These are phyloP conservation scores for Sisymbrium altissimum DNA, from an alignment of 345 rosid species.

Conservation along the genomic window DNA sequence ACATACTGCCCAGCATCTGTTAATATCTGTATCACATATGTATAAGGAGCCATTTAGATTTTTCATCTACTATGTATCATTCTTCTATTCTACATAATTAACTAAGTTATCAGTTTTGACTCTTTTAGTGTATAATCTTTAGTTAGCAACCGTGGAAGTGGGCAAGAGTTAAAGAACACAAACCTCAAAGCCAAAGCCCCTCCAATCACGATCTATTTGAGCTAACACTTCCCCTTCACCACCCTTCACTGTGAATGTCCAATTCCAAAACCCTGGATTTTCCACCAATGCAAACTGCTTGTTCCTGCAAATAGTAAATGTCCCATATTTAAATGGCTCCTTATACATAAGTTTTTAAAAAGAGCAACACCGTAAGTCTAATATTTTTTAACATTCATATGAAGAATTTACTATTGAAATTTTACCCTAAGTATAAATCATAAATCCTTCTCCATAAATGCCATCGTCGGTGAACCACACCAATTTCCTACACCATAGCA, in stretches of 20 bases:
- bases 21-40: slow-evolving; percentile 52
- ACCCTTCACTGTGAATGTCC: slow-evolving; percentile 95
- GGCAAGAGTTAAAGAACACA: not conserved
- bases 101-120: not conserved
- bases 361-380: too few species aligned
- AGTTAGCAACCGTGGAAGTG: not conserved
- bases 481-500: slow-evolving; percentile 58
- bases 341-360: too few species aligned
- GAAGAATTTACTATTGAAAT: not conserved
- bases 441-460: slow-evolving; percentile 96
- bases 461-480: slow-evolving; percentile 95
- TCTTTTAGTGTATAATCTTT: not conserved
- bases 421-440: slow-evolving; percentile 90
- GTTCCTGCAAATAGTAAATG: slow-evolving; percentile 43
- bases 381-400: not conserved
- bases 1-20: slow-evolving; percentile 99
- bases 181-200: slow-evolving; percentile 98
- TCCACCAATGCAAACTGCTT: slow-evolving; percentile 89
- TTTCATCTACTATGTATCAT: not conserved
- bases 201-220: slow-evolving; percentile 91
- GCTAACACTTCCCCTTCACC: slow-evolving; percentile 73
- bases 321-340: too few species aligned
- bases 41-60: not conserved
- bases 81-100: not conserved
- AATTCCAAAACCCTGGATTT: slow-evolving; percentile 96